Conservation (phyloP, 192 early-diverging fungal genomes). For the Globomyces pollinis-pini region DNA sequence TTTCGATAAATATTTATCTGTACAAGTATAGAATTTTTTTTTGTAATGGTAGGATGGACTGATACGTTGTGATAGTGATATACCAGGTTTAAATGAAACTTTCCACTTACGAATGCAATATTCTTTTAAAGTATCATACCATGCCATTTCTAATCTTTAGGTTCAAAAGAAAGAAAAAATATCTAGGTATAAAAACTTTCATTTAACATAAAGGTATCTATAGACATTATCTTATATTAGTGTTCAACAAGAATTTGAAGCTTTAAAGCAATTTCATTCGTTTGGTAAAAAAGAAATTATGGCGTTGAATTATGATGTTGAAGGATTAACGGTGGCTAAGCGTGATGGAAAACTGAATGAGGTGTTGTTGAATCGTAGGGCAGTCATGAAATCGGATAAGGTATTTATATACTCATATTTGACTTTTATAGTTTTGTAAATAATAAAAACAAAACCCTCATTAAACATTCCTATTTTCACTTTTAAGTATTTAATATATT, state of each 20-base stretch:
- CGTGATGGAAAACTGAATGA: slow-evolving; percentile 18
- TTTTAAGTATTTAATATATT: no score
- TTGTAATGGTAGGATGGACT: neutral
- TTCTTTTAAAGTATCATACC: no score
- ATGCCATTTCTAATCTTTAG: no score
- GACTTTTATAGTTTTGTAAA: no score
- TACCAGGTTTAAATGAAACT: neutral
- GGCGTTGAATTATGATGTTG: neutral
- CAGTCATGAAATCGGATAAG: slow-evolving; percentile 17
- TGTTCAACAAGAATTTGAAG: neutral
- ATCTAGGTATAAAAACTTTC: neutral
- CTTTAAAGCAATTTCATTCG: slow-evolving; percentile 13
- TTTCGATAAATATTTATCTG: neutral
- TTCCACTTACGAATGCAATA: slow-evolving; percentile 2
- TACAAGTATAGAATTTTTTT: no score
- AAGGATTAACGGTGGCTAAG: slow-evolving; percentile 4
- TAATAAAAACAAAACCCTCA: no score
- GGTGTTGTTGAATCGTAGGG: slow-evolving; percentile 17
- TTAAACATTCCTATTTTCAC: no score
- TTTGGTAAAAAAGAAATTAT: slow-evolving; percentile 11
- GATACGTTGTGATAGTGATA: neutral
- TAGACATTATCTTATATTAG: no score
- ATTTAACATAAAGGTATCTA: no score
- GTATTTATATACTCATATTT: slow-evolving; percentile 17
- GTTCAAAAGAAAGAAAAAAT: neutral